These are phyloP conservation scores for Saccharata proteae DNA, from an alignment of 2,329 filamentous ascomycete genomes.

Conservation along the genomic window DNA sequence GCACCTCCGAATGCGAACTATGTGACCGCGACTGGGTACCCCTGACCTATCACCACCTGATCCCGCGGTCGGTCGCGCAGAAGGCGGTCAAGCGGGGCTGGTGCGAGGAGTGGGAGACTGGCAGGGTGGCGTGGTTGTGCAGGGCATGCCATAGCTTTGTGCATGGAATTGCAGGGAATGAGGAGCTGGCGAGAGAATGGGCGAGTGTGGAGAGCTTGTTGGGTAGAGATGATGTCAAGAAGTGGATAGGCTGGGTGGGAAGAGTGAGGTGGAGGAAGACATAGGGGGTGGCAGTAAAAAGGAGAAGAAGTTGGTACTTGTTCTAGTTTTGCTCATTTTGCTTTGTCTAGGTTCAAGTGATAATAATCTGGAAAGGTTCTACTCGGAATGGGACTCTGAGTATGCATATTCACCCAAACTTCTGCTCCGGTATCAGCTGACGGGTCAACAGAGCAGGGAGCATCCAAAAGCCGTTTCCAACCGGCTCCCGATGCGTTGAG, in stretches of 20 bases:
- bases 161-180: constrained; percentile 61
- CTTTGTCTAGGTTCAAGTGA: too few relatives aligned
- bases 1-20: constrained; percentile 55
- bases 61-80: constrained; percentile 65
- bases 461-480: too few relatives aligned
- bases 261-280: constrained; percentile 60
- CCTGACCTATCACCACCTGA: constrained; percentile 74
- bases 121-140: constrained; percentile 78
- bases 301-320: too few relatives aligned
- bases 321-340: too few relatives aligned
- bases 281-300: constrained; percentile 21
- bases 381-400: too few relatives aligned
- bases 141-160: constrained; percentile 75
- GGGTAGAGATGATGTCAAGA: constrained; percentile 57
- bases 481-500: too few relatives aligned
- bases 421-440: too few relatives aligned
- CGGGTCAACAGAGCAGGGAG: too few relatives aligned
- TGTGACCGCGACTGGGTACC: constrained; percentile 64
- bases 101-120: constrained; percentile 62
- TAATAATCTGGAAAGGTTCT: too few relatives aligned
- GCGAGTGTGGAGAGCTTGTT: constrained; percentile 62
- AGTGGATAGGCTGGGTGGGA: constrained; percentile 62
- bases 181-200: constrained; percentile 61
- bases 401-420: too few relatives aligned
- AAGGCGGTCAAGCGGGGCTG: constrained; percentile 67